phyloP scores from a whole-genome alignment of 495 filamentous ascomycete species.

The Penicillium coprophilum region DNA sequence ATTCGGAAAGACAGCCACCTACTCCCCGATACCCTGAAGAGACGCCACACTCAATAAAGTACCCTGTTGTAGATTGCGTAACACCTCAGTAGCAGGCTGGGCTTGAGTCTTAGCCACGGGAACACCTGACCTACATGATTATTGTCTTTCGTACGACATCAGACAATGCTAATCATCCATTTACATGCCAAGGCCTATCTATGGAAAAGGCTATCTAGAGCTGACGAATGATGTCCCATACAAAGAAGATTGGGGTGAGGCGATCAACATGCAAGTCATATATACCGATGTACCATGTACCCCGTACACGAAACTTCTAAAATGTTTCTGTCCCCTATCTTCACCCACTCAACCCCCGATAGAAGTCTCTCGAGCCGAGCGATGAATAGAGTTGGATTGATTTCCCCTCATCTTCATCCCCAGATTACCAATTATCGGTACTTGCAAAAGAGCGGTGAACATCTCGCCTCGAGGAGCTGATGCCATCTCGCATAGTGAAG shows the following conservation, averaged over 20 bases:
- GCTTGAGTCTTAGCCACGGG: no score
- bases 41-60: neutral
- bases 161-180: neutral
- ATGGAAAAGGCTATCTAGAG: conserved; percentile 5
- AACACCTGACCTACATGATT: neutral
- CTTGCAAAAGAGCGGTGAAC: conserved; percentile 28
- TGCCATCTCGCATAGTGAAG: conserved; percentile 28
- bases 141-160: conserved; percentile 4
- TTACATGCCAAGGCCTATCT: neutral
- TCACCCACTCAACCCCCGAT: neutral
- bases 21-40: neutral
- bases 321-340: neutral
- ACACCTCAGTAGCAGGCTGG: neutral
- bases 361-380: neutral
- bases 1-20: neutral
- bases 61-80: neutral
- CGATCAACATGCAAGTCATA: conserved; percentile 12
- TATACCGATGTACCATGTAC: neutral
- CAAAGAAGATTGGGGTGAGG: neutral
- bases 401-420: neutral
- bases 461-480: conserved; percentile 12
- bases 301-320: neutral
- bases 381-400: neutral
- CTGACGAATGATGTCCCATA: neutral
- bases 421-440: neutral